Evolutionary conservation across 768 basidiomycete species (phyloP), one percentile per base, ranked within the genome.

Genomic region (Rhodotorula sphaerocarpa): DNA sequence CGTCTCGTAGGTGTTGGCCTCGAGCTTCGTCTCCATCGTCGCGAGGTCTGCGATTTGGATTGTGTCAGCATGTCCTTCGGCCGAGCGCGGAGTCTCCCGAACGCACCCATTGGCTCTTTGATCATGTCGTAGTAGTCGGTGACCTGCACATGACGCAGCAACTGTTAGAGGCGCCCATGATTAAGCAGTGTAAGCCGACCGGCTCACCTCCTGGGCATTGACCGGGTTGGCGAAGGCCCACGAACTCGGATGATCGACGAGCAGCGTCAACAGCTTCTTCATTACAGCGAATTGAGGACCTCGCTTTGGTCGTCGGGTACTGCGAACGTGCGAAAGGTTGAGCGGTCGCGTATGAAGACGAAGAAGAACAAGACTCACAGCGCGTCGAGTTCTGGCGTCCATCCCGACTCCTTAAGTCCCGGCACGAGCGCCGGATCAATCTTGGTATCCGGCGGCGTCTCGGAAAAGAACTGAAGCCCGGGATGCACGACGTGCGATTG

Each of bases 191-290:
- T 15, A 45, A 23, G 16, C n/a, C 50, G 34, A n/a, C n/a, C n/a
- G n/a, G n/a, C n/a, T n/a, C 87, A 25, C 84, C 83, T 16, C 76
- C 77, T 60, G 55, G 18, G 59, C 64, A 70, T 86, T 86, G 51
- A 99, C 95, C 6, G 95, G 92, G 57, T 80, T 75, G 30, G 80
- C 78, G 77, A 97, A 99, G 10, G 95, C 83, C 92, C 95, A 99
- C 2, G 87, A 82, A 44, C 82, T 80, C 14, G 85, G 80, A 72
- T 91, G 86, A 33, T 79, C 81, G 73, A 86, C 83, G 57, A 97
- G 76, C 54, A 90, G 88, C 42, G 82, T 82, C 36, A 96, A 78
- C 14, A 90, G 80, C 46, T 84, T 83, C 71, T 86, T 82, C 82
- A 96, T 86, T 31, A 82, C 80, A 61, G 86, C 75, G 66, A 77